Evolutionary conservation across 2,329 filamentous ascomycete genomes (phyloP), one percentile per base, ranked within the genome.

Genomic region (Aspergillus awamori): DNA sequence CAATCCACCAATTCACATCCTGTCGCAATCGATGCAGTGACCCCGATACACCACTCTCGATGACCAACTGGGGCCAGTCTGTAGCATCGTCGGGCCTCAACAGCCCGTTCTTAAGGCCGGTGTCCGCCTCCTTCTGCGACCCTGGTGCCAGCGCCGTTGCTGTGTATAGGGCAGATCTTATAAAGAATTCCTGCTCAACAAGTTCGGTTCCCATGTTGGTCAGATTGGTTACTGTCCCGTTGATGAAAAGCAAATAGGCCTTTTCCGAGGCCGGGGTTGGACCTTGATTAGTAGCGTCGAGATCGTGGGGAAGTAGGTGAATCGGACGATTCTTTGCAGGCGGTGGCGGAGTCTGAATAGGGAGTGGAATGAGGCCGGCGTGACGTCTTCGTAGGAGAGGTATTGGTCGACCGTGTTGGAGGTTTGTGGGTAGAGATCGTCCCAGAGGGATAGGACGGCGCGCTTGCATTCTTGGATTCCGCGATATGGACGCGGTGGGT

Each of bases 291-390:
- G 24, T 2, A 58, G 30, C 2, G 56, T 58, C 6, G 52, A 20
- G 2, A 58, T 58, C 20, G 52, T 47, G 3, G 33, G 22, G 10
- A 58, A 54, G 53, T 58, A 64, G 38, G 49, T 54, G 39, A 56
- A 47, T 20, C 53, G 47, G 39, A 26, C 24, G 24, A 6, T 4
- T 4, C 4, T 6, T 26, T 26, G 24, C 4, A 26, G 24, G 4
- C 24, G 24, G 24, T 26, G 6, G 24, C 24, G 24, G 24, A 26
- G 24, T 26, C 24, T 26, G 3, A 6, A 4, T 26, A 26, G 24
- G 4, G 24, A 26, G 24, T 26, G 24, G 24, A 26, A 26, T 26
- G 24, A 26, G 6, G 3, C 24, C 6, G 24, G 24, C 4, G 24
- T 22, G 15, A 47, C 5, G 5, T 47, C 10, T 7, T 47, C 26